Evolutionary conservation across 2,329 filamentous ascomycete species (phyloP).

Genomic region (Fusarium udum): DNA sequence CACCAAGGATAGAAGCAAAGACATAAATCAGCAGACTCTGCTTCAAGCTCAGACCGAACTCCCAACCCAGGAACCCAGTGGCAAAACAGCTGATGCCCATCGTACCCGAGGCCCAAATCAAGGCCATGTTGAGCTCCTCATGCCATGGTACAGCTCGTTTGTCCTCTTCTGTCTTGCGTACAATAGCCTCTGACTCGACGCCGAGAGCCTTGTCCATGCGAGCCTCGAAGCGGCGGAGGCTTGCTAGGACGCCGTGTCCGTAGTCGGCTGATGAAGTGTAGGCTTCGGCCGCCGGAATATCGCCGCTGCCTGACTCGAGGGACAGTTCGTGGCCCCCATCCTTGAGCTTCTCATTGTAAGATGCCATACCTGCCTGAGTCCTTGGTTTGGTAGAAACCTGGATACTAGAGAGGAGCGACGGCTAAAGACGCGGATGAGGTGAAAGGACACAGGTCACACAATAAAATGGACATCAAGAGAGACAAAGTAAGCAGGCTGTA

Average conservation of each 20-base stretch:
- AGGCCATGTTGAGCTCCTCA: slow-evolving; percentile 8
- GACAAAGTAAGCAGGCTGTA: not conserved
- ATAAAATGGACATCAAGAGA: not conserved
- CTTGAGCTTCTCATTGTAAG: slow-evolving; percentile 8
- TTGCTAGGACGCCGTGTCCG: not conserved
- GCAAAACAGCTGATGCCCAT: slow-evolving; percentile 12
- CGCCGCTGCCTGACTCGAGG: slow-evolving; percentile 7
- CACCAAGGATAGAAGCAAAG: slow-evolving; percentile 6
- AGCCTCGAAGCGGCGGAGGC: slow-evolving; percentile 7
- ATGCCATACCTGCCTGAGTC: not conserved
- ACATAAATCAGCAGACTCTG: slow-evolving; percentile 3
- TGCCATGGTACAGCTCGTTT: slow-evolving; percentile 2
- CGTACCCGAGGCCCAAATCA: slow-evolving; percentile 4
- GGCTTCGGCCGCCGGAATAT: not conserved
- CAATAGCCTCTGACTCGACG: slow-evolving; percentile 3
- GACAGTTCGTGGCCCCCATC: not conserved
- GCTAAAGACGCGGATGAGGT: not conserved
- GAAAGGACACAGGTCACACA: not conserved
- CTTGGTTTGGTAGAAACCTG: too few relatives aligned
- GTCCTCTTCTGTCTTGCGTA: slow-evolving; percentile 6
- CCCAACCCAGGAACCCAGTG: slow-evolving; percentile 7
- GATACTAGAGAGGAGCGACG: not conserved
- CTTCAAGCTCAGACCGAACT: slow-evolving; percentile 10
- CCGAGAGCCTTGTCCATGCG: slow-evolving; percentile 5
- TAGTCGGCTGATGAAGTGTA: not conserved